These are phyloP conservation scores for Aspergillus texensis DNA, from an alignment of 2,329 filamentous ascomycete genomes.

Conservation along the genomic window DNA sequence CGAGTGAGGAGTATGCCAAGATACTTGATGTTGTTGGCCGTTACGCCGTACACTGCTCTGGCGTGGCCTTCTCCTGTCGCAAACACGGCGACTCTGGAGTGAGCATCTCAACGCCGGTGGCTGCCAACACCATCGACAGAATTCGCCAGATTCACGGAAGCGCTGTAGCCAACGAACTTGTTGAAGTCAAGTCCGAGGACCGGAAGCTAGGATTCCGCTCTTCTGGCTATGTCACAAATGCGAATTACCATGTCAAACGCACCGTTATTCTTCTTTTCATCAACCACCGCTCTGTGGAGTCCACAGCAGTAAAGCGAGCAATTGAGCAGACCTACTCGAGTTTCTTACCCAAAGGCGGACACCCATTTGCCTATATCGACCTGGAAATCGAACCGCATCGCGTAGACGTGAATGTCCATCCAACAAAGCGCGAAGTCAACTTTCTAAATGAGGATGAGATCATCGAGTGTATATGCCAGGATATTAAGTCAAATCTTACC, in stretches of 20 bases:
- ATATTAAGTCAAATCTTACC: conserved; percentile 75
- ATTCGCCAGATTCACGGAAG: conserved; percentile 89
- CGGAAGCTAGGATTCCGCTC: conserved; percentile 82
- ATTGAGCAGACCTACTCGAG: conserved; percentile 85
- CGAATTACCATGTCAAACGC: conserved; percentile 91
- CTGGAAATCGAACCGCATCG: conserved; percentile 89
- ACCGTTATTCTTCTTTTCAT: conserved; percentile 90
- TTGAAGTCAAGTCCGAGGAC: conserved; percentile 73
- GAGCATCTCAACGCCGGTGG: conserved; percentile 76
- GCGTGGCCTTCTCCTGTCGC: conserved; percentile 95
- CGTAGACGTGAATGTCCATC: conserved; percentile 97
- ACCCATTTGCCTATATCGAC: conserved; percentile 90
- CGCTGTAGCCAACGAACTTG: conserved; percentile 81
- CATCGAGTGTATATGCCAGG: conserved; percentile 78
- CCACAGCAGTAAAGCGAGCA: conserved; percentile 81
- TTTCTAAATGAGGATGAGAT: conserved; percentile 98
- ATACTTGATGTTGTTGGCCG: conserved; percentile 93
- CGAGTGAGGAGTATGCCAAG: conserved; percentile 95
- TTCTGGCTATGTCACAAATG: conserved; percentile 81
- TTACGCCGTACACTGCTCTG: conserved; percentile 87
- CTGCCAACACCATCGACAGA: conserved; percentile 73
- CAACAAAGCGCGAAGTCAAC: conserved; percentile 94
- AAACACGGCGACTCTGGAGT: conserved; percentile 88
- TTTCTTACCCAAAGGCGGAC: conserved; percentile 90
- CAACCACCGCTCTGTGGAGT: conserved; percentile 93